A percentile compares a stretch with the other conserved stretches of the same genome.
Conservation (phyloP, 2,329 filamentous ascomycete genomes). For the Colletotrichum limetticola region DNA sequence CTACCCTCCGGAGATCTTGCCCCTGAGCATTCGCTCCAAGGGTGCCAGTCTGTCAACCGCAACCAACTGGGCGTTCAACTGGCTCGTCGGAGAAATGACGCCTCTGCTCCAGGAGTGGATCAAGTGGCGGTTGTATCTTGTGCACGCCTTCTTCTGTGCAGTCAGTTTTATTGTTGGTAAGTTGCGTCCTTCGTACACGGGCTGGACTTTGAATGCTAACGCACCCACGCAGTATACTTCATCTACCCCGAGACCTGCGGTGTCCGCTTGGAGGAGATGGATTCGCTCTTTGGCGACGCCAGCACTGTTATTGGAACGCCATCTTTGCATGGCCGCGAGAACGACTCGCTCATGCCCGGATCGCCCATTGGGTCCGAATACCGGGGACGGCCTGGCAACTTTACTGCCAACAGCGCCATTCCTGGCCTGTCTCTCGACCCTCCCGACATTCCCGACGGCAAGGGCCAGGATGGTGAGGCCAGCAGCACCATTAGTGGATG, state of each 20-base stretch:
- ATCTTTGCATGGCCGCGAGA: constrained; percentile 73
- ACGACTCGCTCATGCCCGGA: constrained; percentile 81
- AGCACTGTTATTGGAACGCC: constrained; percentile 85
- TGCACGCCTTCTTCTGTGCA: constrained; percentile 97
- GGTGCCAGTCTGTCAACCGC: constrained; percentile 96
- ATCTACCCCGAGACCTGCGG: constrained; percentile 97
- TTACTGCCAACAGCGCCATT: constrained; percentile 75
- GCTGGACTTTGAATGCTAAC: constrained; percentile 32
- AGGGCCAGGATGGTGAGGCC: constrained; percentile 53
- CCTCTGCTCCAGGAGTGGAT: constrained; percentile 93
- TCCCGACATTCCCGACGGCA: constrained; percentile 67
- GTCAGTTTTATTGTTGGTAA: constrained; percentile 95
- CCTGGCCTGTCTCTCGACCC: constrained; percentile 86
- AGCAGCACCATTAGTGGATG: constrained; percentile 60
- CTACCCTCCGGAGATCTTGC: constrained; percentile 98
- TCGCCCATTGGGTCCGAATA: constrained; percentile 86
- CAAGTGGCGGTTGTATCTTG: constrained; percentile 90
- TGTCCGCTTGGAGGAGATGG: constrained; percentile 96
- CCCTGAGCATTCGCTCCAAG: constrained; percentile 95
- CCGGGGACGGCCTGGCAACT: constrained; percentile 59
- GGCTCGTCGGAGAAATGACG: constrained; percentile 94
- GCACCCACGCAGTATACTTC: constrained; percentile 81
- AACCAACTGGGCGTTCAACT: constrained; percentile 98
- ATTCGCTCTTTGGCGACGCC: constrained; percentile 91
- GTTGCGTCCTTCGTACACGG: constrained; percentile 47